phyloP scores from a whole-genome alignment of 306 rosid species.

The Medicago lupulina region DNA sequence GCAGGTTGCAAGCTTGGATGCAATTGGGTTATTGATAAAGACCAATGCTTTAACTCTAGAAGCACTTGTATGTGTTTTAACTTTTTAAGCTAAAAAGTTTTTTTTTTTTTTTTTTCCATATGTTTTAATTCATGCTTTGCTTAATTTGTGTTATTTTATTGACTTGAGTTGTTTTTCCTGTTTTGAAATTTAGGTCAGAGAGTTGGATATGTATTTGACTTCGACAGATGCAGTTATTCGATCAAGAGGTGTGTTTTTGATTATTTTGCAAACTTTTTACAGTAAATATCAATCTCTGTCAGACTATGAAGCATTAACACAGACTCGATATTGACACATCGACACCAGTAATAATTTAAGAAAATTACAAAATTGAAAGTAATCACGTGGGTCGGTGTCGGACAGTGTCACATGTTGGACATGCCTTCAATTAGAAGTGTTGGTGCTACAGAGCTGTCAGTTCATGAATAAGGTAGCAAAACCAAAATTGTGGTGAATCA shows the following conservation, averaged over 20 bases:
- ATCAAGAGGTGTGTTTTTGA: conserved; percentile 65
- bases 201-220: conserved; percentile 88
- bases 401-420: no score
- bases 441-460: no score
- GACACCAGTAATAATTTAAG: no score
- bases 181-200: conserved; percentile 60
- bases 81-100: neutral
- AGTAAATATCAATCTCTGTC: neutral
- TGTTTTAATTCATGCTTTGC: conserved; percentile 13
- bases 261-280: neutral
- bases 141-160: conserved; percentile 19
- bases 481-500: conserved; percentile 7
- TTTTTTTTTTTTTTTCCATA: neutral
- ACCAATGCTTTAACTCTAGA: conserved; percentile 63
- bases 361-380: no score
- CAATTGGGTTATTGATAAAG: conserved; percentile 61
- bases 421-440: no score
- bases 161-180: conserved; percentile 8
- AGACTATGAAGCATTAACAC: neutral
- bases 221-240: conserved; percentile 71
- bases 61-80: conserved; percentile 58
- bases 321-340: no score
- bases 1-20: conserved; percentile 77
- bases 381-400: no score
- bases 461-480: neutral